These are phyloP conservation scores for Corylus heterophylla DNA, from an alignment of 306 rosid species.

Conservation along the genomic window DNA sequence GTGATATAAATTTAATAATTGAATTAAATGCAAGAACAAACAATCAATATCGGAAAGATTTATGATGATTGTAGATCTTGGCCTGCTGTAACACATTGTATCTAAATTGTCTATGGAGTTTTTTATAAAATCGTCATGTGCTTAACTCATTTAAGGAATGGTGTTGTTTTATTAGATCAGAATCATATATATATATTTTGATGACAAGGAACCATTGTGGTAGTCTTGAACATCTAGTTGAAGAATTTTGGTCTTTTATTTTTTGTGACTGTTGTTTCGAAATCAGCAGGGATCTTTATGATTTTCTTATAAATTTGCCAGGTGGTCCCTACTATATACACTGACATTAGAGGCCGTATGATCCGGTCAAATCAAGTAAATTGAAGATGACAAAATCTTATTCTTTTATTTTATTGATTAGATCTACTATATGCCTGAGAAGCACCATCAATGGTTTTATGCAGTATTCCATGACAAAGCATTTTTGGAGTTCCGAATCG, in stretches of 20 bases:
- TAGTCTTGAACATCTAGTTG: neutral
- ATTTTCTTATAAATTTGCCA: slow-evolving; percentile 28
- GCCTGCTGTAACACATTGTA: neutral
- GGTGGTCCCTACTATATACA: slow-evolving; percentile 92
- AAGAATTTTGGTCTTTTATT: neutral
- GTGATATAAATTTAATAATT: neutral
- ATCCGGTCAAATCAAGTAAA: slow-evolving; percentile 83
- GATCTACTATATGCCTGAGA: slow-evolving; percentile 22
- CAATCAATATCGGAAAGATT: neutral
- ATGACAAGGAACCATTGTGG: neutral
- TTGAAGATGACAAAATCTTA: slow-evolving; percentile 10
- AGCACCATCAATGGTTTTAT: slow-evolving; percentile 29
- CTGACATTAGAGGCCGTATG: slow-evolving; percentile 59
- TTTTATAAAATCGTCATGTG: neutral
- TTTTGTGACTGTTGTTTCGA: neutral
- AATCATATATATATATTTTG: neutral
- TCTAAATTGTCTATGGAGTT: neutral
- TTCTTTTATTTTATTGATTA: slow-evolving; percentile 13
- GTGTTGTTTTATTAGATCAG: neutral
- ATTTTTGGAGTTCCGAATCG: slow-evolving; percentile 66
- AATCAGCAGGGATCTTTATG: neutral
- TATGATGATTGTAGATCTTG: neutral
- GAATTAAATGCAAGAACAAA: neutral
- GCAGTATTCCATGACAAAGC: slow-evolving; percentile 94
- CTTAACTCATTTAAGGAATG: neutral